A percentile compares a stretch with the other conserved stretches of the same genome.
These are phyloP conservation scores for Populus nigra DNA, from an alignment of 345 rosid genomes.

Conservation along the genomic window DNA sequence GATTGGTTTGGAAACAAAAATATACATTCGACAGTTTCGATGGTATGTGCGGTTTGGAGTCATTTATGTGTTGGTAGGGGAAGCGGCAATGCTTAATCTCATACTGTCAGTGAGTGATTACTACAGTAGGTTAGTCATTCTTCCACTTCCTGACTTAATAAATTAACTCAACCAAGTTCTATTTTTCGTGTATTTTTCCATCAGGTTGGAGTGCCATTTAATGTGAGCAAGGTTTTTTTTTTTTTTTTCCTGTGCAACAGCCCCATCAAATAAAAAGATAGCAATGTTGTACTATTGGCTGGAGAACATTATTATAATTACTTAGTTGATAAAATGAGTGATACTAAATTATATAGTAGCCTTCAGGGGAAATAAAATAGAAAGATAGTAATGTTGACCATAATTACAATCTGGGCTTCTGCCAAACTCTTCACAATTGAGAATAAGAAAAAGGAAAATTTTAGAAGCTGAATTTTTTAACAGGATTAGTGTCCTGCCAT, in stretches of 20 bases:
- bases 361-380: neutral
- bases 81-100: constrained; percentile 28
- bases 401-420: neutral
- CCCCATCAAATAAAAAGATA: neutral
- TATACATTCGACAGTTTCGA: constrained; percentile 27
- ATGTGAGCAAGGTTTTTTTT: neutral
- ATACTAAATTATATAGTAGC: neutral
- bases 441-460: neutral
- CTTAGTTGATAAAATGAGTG: neutral
- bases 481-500: too few relatives aligned
- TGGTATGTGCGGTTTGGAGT: constrained; percentile 39
- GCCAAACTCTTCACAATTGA: neutral
- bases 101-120: constrained; percentile 16
- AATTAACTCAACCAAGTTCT: neutral
- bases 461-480: too few relatives aligned
- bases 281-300: neutral
- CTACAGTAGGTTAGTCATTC: constrained; percentile 20
- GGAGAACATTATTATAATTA: neutral
- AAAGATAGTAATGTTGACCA: neutral
- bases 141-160: neutral
- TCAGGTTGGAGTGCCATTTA: neutral
- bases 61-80: constrained; percentile 28
- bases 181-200: neutral
- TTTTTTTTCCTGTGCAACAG: neutral
- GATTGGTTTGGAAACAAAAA: constrained; percentile 30